phyloP scores from a whole-genome alignment of 805 yeast genomes.

The Soucietia sequanensis region DNA sequence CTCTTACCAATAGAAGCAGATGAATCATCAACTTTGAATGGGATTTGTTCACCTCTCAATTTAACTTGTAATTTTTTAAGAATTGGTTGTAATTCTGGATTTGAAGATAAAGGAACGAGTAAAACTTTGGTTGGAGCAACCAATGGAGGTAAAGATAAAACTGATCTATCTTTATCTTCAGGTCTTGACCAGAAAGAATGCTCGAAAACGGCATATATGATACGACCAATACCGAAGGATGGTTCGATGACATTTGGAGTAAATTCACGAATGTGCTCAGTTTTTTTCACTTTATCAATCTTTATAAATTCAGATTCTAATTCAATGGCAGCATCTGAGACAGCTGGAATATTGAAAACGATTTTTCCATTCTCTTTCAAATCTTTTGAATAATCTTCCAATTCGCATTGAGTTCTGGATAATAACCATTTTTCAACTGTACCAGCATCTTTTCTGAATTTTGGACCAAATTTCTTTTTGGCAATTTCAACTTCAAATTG shows the following conservation, averaged over 20 bases:
- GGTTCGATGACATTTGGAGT: conserved; percentile 99
- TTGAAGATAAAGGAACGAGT: conserved; percentile 88
- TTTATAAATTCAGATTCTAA: conserved; percentile 69
- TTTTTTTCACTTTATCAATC: conserved; percentile 74
- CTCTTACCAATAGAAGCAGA: conserved; percentile 97
- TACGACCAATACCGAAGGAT: conserved; percentile 98
- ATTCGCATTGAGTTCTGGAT: conserved; percentile 78
- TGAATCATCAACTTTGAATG: conserved; percentile 95
- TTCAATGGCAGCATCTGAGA: conserved; percentile 57
- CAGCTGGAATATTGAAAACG: conserved; percentile 63
- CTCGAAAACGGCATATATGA: conserved; percentile 88
- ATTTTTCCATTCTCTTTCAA: conserved; percentile 63
- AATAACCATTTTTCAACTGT: conserved; percentile 78
- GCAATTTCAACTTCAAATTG: conserved; percentile 81
- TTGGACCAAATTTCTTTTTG: conserved; percentile 96
- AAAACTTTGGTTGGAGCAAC: conserved; percentile 98
- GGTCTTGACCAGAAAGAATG: conserved; percentile 95
- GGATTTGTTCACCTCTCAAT: conserved; percentile 78
- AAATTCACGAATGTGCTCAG: conserved; percentile 91
- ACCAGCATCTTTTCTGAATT: conserved; percentile 96
- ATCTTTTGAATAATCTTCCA: conserved; percentile 72
- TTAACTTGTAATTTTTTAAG: conserved; percentile 64
- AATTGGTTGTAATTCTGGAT: conserved; percentile 75
- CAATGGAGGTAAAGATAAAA: conserved; percentile 86
- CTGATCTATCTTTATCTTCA: conserved; percentile 80